phyloP scores from a whole-genome alignment of 2,329 filamentous ascomycete species.

The Arthrobotrys sinensis region DNA sequence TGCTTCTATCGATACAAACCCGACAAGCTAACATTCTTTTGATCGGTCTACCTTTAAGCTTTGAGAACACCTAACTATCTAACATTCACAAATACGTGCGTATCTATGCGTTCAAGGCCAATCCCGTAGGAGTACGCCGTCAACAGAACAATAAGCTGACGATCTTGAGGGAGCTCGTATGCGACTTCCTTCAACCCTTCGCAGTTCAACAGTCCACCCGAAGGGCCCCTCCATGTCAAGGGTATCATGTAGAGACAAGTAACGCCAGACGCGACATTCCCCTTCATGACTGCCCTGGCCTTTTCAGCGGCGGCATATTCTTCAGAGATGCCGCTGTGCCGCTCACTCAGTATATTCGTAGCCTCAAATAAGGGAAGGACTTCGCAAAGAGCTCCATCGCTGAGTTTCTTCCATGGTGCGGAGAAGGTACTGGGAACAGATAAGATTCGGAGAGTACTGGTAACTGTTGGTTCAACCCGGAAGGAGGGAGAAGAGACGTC shows the following conservation, averaged over 20 bases:
- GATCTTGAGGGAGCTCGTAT: not conserved
- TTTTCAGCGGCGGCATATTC: not conserved
- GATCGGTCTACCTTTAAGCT: too few relatives aligned
- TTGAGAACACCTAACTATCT: not conserved
- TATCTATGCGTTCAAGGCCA: not conserved
- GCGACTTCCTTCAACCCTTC: not conserved
- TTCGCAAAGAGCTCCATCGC: not conserved
- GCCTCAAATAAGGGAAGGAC: not conserved
- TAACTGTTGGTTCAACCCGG: too few relatives aligned
- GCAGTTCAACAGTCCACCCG: too few relatives aligned
- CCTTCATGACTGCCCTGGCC: not conserved
- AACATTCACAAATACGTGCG: slow-evolving; percentile 11
- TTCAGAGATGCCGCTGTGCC: too few relatives aligned
- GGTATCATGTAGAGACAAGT: slow-evolving; percentile 22
- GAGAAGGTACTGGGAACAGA: slow-evolving; percentile 1
- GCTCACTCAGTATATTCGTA: not conserved
- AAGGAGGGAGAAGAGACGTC: not conserved
- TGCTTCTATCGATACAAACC: too few relatives aligned
- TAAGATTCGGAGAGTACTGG: not conserved
- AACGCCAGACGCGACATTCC: not conserved
- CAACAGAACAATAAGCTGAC: slow-evolving; percentile 1
- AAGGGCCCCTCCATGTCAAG: not conserved
- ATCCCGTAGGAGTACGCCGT: not conserved
- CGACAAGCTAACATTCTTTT: too few relatives aligned
- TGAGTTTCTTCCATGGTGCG: not conserved